Evolutionary conservation across 2,329 filamentous ascomycete species (phyloP).

Genomic region (Pseudohalonectria lignicola): DNA sequence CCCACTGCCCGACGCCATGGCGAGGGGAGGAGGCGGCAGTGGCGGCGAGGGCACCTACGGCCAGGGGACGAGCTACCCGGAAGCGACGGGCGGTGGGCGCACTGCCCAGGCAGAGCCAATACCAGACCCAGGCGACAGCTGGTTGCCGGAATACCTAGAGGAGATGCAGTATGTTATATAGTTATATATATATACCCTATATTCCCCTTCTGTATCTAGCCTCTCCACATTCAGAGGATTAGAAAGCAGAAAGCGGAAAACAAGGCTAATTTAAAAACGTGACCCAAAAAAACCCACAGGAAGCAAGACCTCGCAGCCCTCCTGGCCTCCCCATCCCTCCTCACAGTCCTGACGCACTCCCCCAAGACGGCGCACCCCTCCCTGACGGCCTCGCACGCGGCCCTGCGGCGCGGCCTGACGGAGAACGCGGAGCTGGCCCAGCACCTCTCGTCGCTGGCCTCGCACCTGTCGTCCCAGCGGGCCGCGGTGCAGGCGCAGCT

Average conservation of each 20-base stretch:
- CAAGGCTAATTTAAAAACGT: background rate
- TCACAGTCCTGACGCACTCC: slow-evolving; percentile 64
- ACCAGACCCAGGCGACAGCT: slow-evolving; percentile 56
- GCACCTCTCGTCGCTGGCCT: slow-evolving; percentile 50
- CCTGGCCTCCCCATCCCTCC: slow-evolving; percentile 51
- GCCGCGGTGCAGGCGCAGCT: slow-evolving; percentile 69
- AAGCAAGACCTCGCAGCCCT: slow-evolving; percentile 69
- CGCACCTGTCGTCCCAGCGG: slow-evolving; percentile 47
- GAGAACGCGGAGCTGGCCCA: slow-evolving; percentile 63
- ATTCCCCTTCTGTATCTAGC: background rate
- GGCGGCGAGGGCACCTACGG: too few relatives aligned
- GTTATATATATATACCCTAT: too few relatives aligned
- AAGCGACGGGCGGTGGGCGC: too few relatives aligned
- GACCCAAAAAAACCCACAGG: slow-evolving; percentile 28
- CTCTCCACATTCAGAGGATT: too few relatives aligned
- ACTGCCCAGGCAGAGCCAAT: slow-evolving; percentile 22
- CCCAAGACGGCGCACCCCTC: slow-evolving; percentile 61
- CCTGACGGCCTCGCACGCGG: slow-evolving; percentile 50
- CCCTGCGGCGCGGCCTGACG: slow-evolving; percentile 53
- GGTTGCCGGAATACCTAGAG: slow-evolving; percentile 17
- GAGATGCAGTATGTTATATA: background rate
- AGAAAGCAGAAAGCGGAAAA: background rate
- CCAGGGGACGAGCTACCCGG: too few relatives aligned
- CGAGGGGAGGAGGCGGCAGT: too few relatives aligned
- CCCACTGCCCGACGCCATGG: slow-evolving; percentile 18